Evolutionary conservation across 2,329 filamentous ascomycete genomes (phyloP).

Genomic region (Cercospora sojina): DNA sequence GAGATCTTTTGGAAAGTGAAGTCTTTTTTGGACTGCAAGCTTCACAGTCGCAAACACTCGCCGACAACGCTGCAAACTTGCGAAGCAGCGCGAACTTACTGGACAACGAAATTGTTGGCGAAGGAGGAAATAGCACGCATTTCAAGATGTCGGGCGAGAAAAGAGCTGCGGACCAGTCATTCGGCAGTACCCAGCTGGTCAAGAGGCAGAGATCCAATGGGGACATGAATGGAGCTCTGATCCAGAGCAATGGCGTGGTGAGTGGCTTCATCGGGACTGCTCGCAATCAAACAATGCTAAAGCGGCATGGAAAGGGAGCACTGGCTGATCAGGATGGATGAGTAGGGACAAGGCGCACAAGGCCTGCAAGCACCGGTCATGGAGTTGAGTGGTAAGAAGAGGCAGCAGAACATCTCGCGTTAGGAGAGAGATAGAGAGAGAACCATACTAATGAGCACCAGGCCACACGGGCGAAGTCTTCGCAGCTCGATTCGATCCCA

Average conservation of each 20-base stretch:
- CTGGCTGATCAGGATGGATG: constrained; percentile 28
- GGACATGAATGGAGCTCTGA: constrained; percentile 55
- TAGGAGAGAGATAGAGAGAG: too few species aligned
- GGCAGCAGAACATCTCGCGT: too few species aligned
- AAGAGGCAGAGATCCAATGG: constrained; percentile 80
- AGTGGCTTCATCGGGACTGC: constrained; percentile 45
- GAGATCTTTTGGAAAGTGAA: constrained; percentile 4
- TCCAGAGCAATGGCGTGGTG: constrained; percentile 62
- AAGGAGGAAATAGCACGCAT: neutral
- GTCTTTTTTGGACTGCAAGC: constrained; percentile 2
- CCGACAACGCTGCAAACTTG: neutral
- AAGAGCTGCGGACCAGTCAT: constrained; percentile 81
- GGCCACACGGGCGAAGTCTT: constrained; percentile 81
- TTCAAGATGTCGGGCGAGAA: constrained; percentile 81
- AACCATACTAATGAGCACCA: constrained; percentile 28
- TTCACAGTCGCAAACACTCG: neutral
- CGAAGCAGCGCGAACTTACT: neutral
- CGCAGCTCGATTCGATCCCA: constrained; percentile 82
- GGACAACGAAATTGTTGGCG: neutral
- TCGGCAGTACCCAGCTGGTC: constrained; percentile 75
- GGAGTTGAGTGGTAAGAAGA: constrained; percentile 81
- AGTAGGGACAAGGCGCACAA: constrained; percentile 74
- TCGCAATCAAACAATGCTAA: constrained; percentile 25
- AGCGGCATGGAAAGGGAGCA: constrained; percentile 23
- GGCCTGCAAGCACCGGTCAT: constrained; percentile 86